Evolutionary conservation across 768 basidiomycete species (phyloP).

Genomic region (Suillus decipiens): DNA sequence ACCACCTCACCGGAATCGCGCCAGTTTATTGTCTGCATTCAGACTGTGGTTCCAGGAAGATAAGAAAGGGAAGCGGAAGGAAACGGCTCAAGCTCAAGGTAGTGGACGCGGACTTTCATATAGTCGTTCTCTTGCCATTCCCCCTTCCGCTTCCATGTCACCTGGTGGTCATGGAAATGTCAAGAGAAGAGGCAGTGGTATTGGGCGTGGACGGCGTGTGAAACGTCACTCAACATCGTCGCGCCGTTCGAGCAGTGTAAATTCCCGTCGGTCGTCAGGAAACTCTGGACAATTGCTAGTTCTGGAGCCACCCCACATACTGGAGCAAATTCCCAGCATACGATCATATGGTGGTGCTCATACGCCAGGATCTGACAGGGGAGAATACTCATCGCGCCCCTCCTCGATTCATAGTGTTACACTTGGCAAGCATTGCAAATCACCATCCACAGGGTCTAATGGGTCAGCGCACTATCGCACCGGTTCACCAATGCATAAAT

Average conservation of each 20-base stretch:
- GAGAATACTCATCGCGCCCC: constrained; percentile 76
- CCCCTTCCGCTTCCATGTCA: constrained; percentile 29
- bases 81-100: constrained; percentile 26
- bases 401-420: constrained; percentile 84
- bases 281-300: constrained; percentile 47
- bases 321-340: constrained; percentile 56
- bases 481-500: constrained; percentile 72
- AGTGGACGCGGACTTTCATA: constrained; percentile 25
- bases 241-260: constrained; percentile 87
- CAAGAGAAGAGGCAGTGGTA: constrained; percentile 54
- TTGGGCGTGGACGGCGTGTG: constrained; percentile 49
- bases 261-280: constrained; percentile 73
- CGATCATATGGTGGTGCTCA: constrained; percentile 78
- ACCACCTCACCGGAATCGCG: constrained; percentile 58
- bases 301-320: constrained; percentile 57
- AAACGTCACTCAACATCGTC: constrained; percentile 79
- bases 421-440: constrained; percentile 66
- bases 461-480: constrained; percentile 66
- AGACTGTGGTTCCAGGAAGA: constrained; percentile 94
- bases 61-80: constrained; percentile 82
- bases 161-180: constrained; percentile 38
- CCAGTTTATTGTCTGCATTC: constrained; percentile 83
- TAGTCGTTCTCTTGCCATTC: constrained; percentile 27
- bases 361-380: constrained; percentile 87
- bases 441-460: constrained; percentile 76